Conservation (phyloP, 2,329 filamentous ascomycete species). For the Cladosporium sp. region DNA sequence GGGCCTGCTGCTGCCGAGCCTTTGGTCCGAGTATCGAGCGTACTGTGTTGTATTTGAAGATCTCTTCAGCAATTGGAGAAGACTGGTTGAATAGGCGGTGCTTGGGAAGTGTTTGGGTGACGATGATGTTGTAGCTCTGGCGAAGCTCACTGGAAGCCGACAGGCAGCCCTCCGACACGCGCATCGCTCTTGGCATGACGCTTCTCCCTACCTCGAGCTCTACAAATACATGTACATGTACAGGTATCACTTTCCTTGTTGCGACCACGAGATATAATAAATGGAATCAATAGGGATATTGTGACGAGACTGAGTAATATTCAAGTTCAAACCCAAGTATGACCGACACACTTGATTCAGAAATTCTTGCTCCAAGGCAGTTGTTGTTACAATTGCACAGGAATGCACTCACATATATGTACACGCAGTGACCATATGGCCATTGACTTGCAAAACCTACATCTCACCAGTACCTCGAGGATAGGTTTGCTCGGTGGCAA, state of each 20-base stretch:
- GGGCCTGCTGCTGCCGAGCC: conserved; percentile 25
- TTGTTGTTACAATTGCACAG: neutral
- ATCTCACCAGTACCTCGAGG: neutral
- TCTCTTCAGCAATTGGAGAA: neutral
- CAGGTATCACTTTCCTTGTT: neutral
- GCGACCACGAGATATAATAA: neutral
- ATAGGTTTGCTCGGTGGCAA: neutral
- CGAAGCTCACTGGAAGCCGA: conserved; percentile 11
- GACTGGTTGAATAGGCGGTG: neutral
- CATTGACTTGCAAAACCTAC: too few relatives aligned
- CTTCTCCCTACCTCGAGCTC: neutral
- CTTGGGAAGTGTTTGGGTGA: neutral
- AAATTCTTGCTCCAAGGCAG: neutral
- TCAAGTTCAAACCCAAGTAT: neutral
- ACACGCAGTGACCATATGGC: neutral
- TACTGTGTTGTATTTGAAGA: neutral
- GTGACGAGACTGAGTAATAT: neutral
- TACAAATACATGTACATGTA: neutral
- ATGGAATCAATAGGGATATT: neutral
- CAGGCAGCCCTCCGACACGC: neutral
- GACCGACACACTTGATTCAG: neutral
- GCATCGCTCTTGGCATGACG: conserved; percentile 10
- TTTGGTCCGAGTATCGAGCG: neutral
- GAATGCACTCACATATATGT: neutral
- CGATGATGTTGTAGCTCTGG: conserved; percentile 13